Percentiles rank a stretch among this genome's conserved stretches.
Conservation (phyloP, 140 eudicot genomes). For the Bidens hawaiensis region DNA sequence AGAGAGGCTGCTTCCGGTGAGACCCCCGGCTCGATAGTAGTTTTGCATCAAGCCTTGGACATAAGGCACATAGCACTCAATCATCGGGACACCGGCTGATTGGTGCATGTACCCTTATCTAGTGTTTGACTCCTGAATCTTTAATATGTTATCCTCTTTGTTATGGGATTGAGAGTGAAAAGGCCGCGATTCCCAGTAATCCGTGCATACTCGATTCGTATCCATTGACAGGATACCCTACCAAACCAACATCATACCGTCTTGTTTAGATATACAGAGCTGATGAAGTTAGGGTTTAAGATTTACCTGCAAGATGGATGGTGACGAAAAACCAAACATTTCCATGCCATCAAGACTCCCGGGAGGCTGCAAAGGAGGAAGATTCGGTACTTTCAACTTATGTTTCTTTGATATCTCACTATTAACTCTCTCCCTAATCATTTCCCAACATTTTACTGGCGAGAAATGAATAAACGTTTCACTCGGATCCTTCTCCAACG, state of each 20-base stretch:
- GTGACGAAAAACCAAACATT: conserved; percentile 95
- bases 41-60: no score
- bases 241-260: neutral
- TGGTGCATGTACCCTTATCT: no score
- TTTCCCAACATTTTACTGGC: conserved; percentile 84
- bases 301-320: conserved; percentile 79
- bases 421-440: conserved; percentile 89
- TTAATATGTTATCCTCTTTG: conserved; percentile 2
- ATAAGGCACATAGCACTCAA: no score
- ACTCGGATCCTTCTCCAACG: conserved; percentile 61
- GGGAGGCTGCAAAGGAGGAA: conserved; percentile 97
- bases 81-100: no score
- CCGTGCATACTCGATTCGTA: conserved; percentile 42
- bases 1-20: no score
- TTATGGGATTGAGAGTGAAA: conserved; percentile 37
- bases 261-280: conserved; percentile 3
- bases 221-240: conserved; percentile 81
- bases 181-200: conserved; percentile 85
- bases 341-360: conserved; percentile 95
- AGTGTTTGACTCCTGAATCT: conserved; percentile 12
- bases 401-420: conserved; percentile 70
- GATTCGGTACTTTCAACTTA: conserved; percentile 57
- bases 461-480: conserved; percentile 80
- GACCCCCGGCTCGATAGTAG: no score
- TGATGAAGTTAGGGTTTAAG: neutral